Evolutionary conservation across 441 rosid genomes (phyloP), one percentile per base, ranked within the genome.

Genomic region (Pelargonium australe): DNA sequence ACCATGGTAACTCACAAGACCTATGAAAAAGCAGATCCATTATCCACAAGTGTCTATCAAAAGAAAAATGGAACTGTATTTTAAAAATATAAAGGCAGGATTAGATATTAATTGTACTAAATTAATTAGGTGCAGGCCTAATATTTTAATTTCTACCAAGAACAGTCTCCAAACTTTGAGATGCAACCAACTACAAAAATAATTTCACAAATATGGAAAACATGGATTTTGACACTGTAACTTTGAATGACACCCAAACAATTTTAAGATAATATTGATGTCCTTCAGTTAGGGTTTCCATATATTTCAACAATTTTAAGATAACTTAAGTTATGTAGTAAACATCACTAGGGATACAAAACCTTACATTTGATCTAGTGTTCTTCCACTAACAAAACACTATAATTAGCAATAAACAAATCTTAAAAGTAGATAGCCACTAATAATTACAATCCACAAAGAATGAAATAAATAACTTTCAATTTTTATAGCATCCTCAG

Each of bases 401-500:
- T 25, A 20, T 0, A 44, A 44, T 44, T 5, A 34, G 40, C 6
- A 34, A 34, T 2, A 34, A 4, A 34, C 5, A 5, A 5, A 34
- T 34, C 40, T 34, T 34, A 34, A 34, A 34, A 34, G 40, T 4
- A 4, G 7, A 34, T 5, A 5, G 40, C 40, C 6, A 5, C 40
- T 34, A 34, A 34, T 34, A 34, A 34, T 45, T 9, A 13, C 12
- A 13, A 13, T 9, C 12, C 1, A 45, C 47, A 2, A 45, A 12
- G 23, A n/a, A 57, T 57, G 19, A 19, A 53, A 53, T n/a, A 13
- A 12, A 53, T 2, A 53, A 53, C 17, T 53, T 9, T 25, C 28
- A 25, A 25, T 25, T 25, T 25, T 25, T 13, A 57, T 3, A 20
- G 11, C 51, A 65, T 55, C 45, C 14, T 68, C 71, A 68, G 71